phyloP scores from a whole-genome alignment of 2,329 filamentous ascomycete species.

The Colletotrichum australisinense region DNA sequence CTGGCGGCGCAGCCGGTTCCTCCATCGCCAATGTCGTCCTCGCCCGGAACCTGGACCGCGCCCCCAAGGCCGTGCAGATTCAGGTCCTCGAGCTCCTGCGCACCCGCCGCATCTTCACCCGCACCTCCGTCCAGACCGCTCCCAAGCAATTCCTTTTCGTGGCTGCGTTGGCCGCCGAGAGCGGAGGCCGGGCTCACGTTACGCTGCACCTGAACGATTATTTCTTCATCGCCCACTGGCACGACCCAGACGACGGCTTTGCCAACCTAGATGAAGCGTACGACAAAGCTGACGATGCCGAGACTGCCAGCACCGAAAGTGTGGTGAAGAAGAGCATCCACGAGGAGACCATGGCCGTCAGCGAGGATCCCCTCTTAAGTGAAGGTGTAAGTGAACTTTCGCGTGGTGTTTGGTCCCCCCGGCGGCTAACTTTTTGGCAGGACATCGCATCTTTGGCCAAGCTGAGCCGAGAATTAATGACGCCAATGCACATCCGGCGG shows the following conservation, averaged over 20 bases:
- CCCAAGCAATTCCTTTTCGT: conserved; percentile 85
- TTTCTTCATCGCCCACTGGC: conserved; percentile 89
- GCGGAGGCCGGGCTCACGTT: conserved; percentile 60
- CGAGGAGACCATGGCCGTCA: not conserved
- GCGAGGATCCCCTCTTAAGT: conserved; percentile 50
- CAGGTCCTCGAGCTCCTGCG: conserved; percentile 84
- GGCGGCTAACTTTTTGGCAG: conserved; percentile 41
- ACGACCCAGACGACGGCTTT: conserved; percentile 78
- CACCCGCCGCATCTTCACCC: conserved; percentile 80
- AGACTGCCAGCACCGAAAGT: conserved; percentile 53
- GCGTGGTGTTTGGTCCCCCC: not conserved
- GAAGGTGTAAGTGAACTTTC: conserved; percentile 51
- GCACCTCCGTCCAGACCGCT: conserved; percentile 77
- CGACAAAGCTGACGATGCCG: conserved; percentile 44
- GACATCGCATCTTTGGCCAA: conserved; percentile 71
- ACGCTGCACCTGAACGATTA: conserved; percentile 78
- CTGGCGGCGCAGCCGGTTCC: conserved; percentile 35
- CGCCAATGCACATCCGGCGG: no score
- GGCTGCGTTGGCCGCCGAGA: conserved; percentile 69
- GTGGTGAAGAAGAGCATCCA: conserved; percentile 54
- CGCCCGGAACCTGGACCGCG: conserved; percentile 81
- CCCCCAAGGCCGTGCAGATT: conserved; percentile 82
- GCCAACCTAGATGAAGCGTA: conserved; percentile 77
- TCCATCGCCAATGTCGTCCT: conserved; percentile 85
- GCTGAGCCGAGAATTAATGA: no score